Conservation (phyloP, 1,139 yeast species). For the Suhomyces chickasaworum region DNA sequence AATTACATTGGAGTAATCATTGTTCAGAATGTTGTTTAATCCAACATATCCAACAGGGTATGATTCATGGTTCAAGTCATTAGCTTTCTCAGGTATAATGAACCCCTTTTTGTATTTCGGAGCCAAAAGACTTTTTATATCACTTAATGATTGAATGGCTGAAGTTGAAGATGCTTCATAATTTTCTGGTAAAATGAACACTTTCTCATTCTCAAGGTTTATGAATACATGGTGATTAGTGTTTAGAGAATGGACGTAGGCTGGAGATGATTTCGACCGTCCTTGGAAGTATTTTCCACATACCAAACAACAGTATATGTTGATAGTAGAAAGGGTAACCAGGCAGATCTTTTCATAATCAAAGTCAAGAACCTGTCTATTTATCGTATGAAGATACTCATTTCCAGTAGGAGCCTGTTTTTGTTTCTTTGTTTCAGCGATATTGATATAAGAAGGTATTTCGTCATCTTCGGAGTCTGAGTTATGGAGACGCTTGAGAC, state of each 20-base stretch:
- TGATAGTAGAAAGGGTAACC: conserved; percentile 58
- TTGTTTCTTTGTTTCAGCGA: neutral
- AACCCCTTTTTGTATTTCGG: conserved; percentile 49
- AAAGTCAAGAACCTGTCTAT: conserved; percentile 60
- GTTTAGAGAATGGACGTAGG: conserved; percentile 66
- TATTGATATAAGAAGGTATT: neutral
- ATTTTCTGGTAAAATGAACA: conserved; percentile 65
- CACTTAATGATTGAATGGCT: conserved; percentile 41
- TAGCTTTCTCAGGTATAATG: conserved; percentile 17
- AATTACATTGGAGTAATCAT: conserved; percentile 57
- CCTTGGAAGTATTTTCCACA: conserved; percentile 82
- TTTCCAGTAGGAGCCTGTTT: neutral
- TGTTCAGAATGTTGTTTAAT: conserved; percentile 51
- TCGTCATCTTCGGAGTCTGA: neutral
- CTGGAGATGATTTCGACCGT: conserved; percentile 60
- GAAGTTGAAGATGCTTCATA: conserved; percentile 36
- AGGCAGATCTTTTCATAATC: conserved; percentile 71
- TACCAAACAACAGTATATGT: conserved; percentile 69
- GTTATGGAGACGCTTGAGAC: neutral
- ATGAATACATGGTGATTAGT: conserved; percentile 65
- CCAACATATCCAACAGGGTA: conserved; percentile 71
- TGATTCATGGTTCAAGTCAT: conserved; percentile 45
- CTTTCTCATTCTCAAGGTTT: conserved; percentile 50
- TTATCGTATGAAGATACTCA: conserved; percentile 54
- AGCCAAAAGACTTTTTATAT: conserved; percentile 52